phyloP scores from a whole-genome alignment of 805 yeast species.

The Candida lessepsii region DNA sequence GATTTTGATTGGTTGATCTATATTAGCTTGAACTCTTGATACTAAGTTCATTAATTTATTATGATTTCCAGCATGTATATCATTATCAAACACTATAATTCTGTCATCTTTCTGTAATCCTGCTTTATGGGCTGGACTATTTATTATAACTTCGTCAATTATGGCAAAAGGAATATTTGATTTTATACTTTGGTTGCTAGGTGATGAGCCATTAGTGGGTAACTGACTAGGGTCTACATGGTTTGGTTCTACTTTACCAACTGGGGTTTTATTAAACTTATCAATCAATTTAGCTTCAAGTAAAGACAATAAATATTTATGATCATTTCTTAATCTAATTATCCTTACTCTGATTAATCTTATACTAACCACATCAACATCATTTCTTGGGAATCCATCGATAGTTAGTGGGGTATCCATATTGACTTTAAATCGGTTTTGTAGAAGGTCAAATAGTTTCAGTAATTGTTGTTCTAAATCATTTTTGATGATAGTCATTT shows the following conservation, averaged over 20 bases:
- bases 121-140: slow-evolving; percentile 54
- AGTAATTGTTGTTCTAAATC: slow-evolving; percentile 27
- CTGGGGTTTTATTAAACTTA: slow-evolving; percentile 35
- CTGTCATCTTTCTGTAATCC: slow-evolving; percentile 59
- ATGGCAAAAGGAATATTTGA: slow-evolving; percentile 53
- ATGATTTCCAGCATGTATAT: slow-evolving; percentile 55
- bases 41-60: slow-evolving; percentile 47
- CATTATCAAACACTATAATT: slow-evolving; percentile 50
- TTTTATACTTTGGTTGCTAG: neutral
- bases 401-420: slow-evolving; percentile 67
- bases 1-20: slow-evolving; percentile 27
- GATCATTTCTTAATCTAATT: slow-evolving; percentile 69
- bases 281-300: slow-evolving; percentile 48
- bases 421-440: slow-evolving; percentile 45
- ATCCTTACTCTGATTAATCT: slow-evolving; percentile 63
- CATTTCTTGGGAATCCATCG: slow-evolving; percentile 86
- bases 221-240: neutral
- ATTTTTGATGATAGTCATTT: slow-evolving; percentile 12
- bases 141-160: slow-evolving; percentile 47
- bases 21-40: slow-evolving; percentile 38
- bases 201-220: neutral
- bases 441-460: slow-evolving; percentile 41
- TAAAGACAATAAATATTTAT: slow-evolving; percentile 44
- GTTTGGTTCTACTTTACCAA: too few species aligned
- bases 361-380: slow-evolving; percentile 72